A percentile compares a stretch with the other conserved stretches of the same genome.
Evolutionary conservation across 1,139 yeast genomes (phyloP).

Genomic region (Diutina sp.): DNA sequence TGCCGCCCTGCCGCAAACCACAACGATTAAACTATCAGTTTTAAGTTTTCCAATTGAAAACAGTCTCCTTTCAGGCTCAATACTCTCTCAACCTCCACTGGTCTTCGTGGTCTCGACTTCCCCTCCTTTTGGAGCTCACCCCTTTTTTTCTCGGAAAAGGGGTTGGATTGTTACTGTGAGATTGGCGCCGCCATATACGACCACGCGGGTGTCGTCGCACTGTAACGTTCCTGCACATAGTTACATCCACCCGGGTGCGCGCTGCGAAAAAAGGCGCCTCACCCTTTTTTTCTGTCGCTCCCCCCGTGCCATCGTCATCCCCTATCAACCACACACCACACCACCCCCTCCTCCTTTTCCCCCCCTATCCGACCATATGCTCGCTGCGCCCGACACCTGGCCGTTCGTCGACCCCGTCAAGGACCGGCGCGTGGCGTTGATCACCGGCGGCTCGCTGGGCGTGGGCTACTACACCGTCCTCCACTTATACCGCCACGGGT

Average conservation of each 20-base stretch:
- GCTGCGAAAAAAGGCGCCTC: neutral
- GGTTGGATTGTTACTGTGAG: too few relatives aligned
- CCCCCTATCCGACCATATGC: neutral
- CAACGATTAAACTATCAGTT: too few relatives aligned
- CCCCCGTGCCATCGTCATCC: neutral
- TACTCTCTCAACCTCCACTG: too few relatives aligned
- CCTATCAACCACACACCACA: neutral
- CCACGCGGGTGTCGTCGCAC: too few relatives aligned
- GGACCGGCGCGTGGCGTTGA: slow-evolving; percentile 48
- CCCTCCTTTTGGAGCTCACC: too few relatives aligned
- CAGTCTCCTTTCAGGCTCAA: too few relatives aligned
- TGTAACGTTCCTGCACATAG: neutral
- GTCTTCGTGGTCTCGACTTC: too few relatives aligned
- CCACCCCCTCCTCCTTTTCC: neutral
- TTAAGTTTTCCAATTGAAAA: too few relatives aligned
- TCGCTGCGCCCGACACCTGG: neutral
- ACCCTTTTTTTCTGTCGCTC: neutral
- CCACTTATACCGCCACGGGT: slow-evolving; percentile 72
- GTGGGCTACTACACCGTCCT: slow-evolving; percentile 68
- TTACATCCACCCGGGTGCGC: neutral
- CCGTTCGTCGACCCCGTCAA: slow-evolving; percentile 20
- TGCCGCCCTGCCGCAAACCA: too few relatives aligned
- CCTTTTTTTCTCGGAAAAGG: too few relatives aligned
- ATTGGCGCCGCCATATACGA: too few relatives aligned
- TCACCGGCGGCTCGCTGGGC: slow-evolving; percentile 76